Evolutionary conservation across 2,329 filamentous ascomycete genomes (phyloP).

Genomic region (Diaporthe nobilis): DNA sequence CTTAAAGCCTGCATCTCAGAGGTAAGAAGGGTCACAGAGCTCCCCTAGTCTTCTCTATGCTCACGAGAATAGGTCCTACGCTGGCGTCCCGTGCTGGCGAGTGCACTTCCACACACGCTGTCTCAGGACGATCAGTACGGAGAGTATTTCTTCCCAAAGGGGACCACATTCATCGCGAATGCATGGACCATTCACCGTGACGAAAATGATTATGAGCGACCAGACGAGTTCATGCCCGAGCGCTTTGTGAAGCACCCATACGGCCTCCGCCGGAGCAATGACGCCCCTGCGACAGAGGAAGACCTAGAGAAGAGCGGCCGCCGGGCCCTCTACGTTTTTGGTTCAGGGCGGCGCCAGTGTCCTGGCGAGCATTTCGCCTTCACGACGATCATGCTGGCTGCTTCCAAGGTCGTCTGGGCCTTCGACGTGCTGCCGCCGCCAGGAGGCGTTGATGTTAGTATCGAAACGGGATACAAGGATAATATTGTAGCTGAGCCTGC

Average conservation of each 20-base stretch:
- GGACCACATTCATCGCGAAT: conserved; percentile 21
- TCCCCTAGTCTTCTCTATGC: not conserved
- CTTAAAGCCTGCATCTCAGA: conserved; percentile 21
- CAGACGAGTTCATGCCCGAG: not conserved
- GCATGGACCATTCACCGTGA: conserved; percentile 13
- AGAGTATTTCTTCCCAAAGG: conserved; percentile 7
- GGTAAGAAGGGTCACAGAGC: not conserved
- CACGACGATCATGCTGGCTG: conserved; percentile 56
- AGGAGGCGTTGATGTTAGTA: conserved; percentile 45
- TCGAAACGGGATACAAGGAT: conserved; percentile 47
- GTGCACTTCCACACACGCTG: conserved; percentile 18
- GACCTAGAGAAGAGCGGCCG: conserved; percentile 27
- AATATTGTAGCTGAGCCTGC: conserved; percentile 43
- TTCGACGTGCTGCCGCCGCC: conserved; percentile 53
- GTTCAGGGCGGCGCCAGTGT: conserved; percentile 63
- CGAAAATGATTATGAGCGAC: not conserved
- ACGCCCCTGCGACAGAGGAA: not conserved
- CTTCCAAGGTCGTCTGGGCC: conserved; percentile 63
- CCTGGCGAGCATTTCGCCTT: conserved; percentile 64
- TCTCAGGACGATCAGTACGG: conserved; percentile 12
- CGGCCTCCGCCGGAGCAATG: not conserved
- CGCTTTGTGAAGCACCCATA: conserved; percentile 8
- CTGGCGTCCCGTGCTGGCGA: conserved; percentile 26
- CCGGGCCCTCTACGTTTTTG: conserved; percentile 58
- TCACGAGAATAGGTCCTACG: conserved; percentile 6